A percentile compares a stretch with the other conserved stretches of the same genome.
Conservation (phyloP, 148 eudicot genomes). For the Polygonum aviculare region DNA sequence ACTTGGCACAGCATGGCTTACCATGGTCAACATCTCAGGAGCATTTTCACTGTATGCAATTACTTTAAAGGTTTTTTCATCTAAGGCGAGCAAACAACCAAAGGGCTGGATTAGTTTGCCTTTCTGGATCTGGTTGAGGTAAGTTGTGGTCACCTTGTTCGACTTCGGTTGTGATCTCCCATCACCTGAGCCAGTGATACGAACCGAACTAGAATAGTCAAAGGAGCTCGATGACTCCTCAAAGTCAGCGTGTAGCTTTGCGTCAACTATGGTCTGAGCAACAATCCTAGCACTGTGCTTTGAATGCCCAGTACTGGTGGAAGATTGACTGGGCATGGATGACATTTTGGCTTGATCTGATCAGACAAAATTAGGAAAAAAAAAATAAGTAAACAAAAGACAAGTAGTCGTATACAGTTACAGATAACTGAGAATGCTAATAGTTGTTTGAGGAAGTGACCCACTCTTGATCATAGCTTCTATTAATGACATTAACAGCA, state of each 20-base stretch:
- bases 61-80: constrained; percentile 67
- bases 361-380: neutral
- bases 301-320: constrained; percentile 48
- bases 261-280: constrained; percentile 77
- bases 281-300: constrained; percentile 59
- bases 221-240: constrained; percentile 65
- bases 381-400: neutral
- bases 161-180: constrained; percentile 34
- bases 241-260: constrained; percentile 77
- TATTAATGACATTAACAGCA: neutral
- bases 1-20: constrained; percentile 82
- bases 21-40: constrained; percentile 86
- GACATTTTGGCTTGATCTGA: constrained; percentile 35
- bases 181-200: constrained; percentile 23
- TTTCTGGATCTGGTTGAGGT: constrained; percentile 80
- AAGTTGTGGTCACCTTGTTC: constrained; percentile 65
- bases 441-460: neutral
- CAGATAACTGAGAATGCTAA: neutral
- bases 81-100: constrained; percentile 81
- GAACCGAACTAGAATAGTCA: constrained; percentile 72
- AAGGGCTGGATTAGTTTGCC: constrained; percentile 83
- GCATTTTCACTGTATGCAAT: constrained; percentile 88
- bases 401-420: neutral
- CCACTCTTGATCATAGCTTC: neutral
- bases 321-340: constrained; percentile 48